Evolutionary conservation across 1,284 basidiomycete species (phyloP), one percentile per base, ranked within the genome.

Genomic region (Sanghuangporus baumii): DNA sequence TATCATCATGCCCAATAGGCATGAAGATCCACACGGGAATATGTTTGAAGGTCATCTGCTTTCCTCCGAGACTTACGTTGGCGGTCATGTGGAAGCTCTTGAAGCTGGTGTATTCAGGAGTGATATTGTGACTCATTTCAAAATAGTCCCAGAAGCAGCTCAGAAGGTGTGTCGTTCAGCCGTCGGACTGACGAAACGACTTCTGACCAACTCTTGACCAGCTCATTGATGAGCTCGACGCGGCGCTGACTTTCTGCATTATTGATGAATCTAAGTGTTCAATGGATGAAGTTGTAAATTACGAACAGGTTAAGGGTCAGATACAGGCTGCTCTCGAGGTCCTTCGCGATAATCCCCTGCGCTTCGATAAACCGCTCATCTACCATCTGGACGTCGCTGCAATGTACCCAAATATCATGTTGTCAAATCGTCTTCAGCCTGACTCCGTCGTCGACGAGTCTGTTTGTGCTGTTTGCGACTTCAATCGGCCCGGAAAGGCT

Each of bases 371-470:
- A 26, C 97, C 97, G 0, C 86, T 99, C 68, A 99, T 99, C 72
- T 99, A 99, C 76, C 97, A 99, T 76, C 78, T 99, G 71, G 97
- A 99, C 72, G 97, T 99, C 66, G 97, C 97, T 1, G 97, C 97
- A 68, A 99, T 99, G 97, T 99, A 99, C 73, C 97, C 97, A 63
- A 99, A 99, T 78, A 99, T 99, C 86, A 99, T 99, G 97, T 90
- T 99, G 79, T 98, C 95, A 36, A 99, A 99, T 74, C 93, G 97
- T 60, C 84, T 99, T 2, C 97, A 99, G 71, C 97, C 97, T 1
- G 97, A 99, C 75, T 97, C 97, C 1, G 93, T 99, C 75, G 93
- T 98, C 16, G 93, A 96, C 72, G 97, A 99, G 75, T 88, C 96
- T 7, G 92, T 89, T 51, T 99, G 97, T 72, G 97, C 97, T 0